Evolutionary conservation across 805 yeast genomes (phyloP), one percentile per base, ranked within the genome.

Genomic region (Tetrapisispora taiwanensis): DNA sequence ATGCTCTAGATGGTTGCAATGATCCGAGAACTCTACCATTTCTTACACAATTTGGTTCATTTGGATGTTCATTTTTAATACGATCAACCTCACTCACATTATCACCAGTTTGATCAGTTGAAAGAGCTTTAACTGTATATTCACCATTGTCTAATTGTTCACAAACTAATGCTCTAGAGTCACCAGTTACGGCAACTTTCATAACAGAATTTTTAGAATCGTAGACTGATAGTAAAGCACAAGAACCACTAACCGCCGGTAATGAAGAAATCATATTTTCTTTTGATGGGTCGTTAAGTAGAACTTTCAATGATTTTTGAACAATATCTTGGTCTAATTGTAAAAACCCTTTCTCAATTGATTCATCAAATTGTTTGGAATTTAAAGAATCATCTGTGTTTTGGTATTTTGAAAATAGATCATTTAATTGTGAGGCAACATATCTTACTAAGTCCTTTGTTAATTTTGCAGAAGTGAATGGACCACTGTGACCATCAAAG

Each of bases 401-500:
- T 10, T n/a, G 36, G 72, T 67, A 47, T 89, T 69, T 33, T 74
- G 66, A 56, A 64, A 75, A 80, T 17, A 75, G 76, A 9, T 77
- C 73, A 36, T 84, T 83, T 44, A 90, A 69, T 54, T 88, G 95
- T 27, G 72, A 70, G 9, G 88, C 76, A n/a, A 92, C 92, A 52
- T 74, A 76, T 45, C 78, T 77, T 26, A 92, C 78, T 51, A 92
- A 70, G 51, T 79, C 79, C 51, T 87, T 92, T 48, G 95, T 73
- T 48, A 92, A 72, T 60, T 81, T 85, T n/a, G 84, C 75, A 45
- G 90, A 79, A 1, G 98, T 92, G 51, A 85, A 84, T 79, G 95
- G 88, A 19, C 98, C 98, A 3, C 95, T 88, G 64, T 92, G 98
- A 12, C 98, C 98, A 63, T 92, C 98, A 60, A 82, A 90, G 0